A percentile compares a stretch with the other conserved stretches of the same genome.
phyloP scores from a whole-genome alignment of 1,139 yeast genomes.

The Candida anutae region DNA sequence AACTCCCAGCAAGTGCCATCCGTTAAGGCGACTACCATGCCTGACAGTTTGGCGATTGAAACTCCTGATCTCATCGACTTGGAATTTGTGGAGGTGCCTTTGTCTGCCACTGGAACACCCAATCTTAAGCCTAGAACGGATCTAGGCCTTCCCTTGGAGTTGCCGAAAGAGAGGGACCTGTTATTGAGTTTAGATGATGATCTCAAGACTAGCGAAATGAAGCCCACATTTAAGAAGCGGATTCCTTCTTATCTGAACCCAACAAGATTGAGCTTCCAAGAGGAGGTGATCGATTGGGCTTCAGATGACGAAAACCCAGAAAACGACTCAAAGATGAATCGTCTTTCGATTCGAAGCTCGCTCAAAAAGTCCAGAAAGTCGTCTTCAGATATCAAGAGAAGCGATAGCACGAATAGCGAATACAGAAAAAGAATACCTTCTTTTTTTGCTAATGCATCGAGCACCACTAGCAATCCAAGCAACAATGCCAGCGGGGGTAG shows the following conservation, averaged over 20 bases:
- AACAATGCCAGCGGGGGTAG: too few species aligned
- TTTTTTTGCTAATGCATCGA: too few species aligned
- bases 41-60: slow-evolving; percentile 1
- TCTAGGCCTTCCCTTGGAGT: slow-evolving; percentile 11
- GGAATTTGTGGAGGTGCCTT: slow-evolving; percentile 30
- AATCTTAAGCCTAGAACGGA: slow-evolving; percentile 10
- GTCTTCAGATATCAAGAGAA: slow-evolving; percentile 26
- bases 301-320: slow-evolving; percentile 41
- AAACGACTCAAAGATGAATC: slow-evolving; percentile 31
- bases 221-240: slow-evolving; percentile 24
- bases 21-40: slow-evolving; percentile 2
- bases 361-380: slow-evolving; percentile 27
- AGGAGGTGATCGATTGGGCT: slow-evolving; percentile 42
- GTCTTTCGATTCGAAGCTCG: slow-evolving; percentile 35
- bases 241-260: slow-evolving; percentile 25
- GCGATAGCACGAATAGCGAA: slow-evolving; percentile 23
- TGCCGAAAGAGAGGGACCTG: slow-evolving; percentile 27
- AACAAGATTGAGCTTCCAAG: slow-evolving; percentile 28
- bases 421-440: slow-evolving; percentile 21
- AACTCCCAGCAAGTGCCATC: too few species aligned
- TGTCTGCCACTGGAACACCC: slow-evolving; percentile 19
- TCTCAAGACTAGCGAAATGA: slow-evolving; percentile 9
- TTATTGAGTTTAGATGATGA: too few species aligned
- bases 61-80: slow-evolving; percentile 28
- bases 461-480: too few species aligned